phyloP scores from a whole-genome alignment of 2,329 filamentous ascomycete species.

The Colletotrichum eremochloae region DNA sequence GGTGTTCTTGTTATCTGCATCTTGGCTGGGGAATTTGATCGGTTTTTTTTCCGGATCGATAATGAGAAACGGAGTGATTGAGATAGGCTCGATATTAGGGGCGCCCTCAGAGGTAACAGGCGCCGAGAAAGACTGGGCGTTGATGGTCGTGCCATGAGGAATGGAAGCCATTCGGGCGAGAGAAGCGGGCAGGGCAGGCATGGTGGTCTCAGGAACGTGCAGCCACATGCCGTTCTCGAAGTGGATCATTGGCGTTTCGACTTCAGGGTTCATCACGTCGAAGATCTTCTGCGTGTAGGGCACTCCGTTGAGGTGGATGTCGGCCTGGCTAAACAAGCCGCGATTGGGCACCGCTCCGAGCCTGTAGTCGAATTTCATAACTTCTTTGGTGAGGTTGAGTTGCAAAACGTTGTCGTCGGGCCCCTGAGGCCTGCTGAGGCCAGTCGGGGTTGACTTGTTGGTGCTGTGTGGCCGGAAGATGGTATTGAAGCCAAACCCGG shows the following conservation, averaged over 20 bases:
- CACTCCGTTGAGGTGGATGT: constrained; percentile 53
- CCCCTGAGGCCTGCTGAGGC: constrained; percentile 25
- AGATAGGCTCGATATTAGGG: constrained; percentile 42
- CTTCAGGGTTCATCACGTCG: constrained; percentile 49
- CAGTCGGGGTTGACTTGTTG: constrained; percentile 43
- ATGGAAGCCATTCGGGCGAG: constrained; percentile 57
- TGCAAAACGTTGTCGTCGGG: constrained; percentile 51
- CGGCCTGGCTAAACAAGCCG: constrained; percentile 49
- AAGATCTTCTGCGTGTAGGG: constrained; percentile 53
- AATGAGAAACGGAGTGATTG: constrained; percentile 49
- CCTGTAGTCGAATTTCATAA: constrained; percentile 48
- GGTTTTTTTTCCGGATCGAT: background rate
- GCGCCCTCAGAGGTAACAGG: constrained; percentile 36
- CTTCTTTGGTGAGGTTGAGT: constrained; percentile 55
- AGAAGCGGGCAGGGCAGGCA: constrained; percentile 44
- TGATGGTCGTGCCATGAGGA: constrained; percentile 59
- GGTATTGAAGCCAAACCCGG: constrained; percentile 54
- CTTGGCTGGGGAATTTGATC: constrained; percentile 7
- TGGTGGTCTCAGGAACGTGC: constrained; percentile 50
- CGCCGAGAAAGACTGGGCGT: constrained; percentile 51
- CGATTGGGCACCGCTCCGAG: constrained; percentile 56
- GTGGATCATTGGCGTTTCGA: constrained; percentile 51
- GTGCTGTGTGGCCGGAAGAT: constrained; percentile 54
- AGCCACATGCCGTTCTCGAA: constrained; percentile 58
- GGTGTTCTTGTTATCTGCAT: constrained; percentile 18